Base-by-base conservation (phyloP, 306 rosid genomes). In the Glycine soja region DNA sequence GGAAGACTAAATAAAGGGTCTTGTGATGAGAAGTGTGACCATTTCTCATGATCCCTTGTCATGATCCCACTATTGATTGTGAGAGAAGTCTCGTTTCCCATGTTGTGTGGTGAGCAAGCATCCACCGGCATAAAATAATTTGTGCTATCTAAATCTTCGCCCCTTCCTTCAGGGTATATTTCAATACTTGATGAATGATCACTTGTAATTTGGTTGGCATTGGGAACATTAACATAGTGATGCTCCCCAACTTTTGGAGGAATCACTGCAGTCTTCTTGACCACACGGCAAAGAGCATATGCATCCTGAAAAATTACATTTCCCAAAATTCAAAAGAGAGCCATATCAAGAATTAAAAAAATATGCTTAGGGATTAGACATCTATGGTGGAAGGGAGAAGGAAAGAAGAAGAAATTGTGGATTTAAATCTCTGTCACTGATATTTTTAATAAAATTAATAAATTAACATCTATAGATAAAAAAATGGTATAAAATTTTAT, bases 251-350 rank as follows among this genome's bases (percentile, higher is more conserved):
- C 82, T 83, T 91, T 95, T 36, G 95, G 95, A 1, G 80, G 79
- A 38, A 86, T 81, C 36, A 81, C 77, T n/a, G 90, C 24, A 32
- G 73, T 92, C 83, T 95, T 95, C 90, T 95, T 95, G 73, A 92
- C 84, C 67, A 95, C 86, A 19, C 98, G 97, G 54, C 98, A 92
- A 34, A 95, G 90, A 0, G 98, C 95, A 85, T 95, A 95, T 0
- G 95, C 97, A 82, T 95, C 98, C 98, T 95, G 86, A 50, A 48
- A 38, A 38, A 42, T 15, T 61, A 47, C 11, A 15, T 18, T 62
- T 76, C 54, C 1, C 46, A 57, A 50, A 4, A 36, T 63, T 16
- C 50, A 8, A 11, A 19, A 24, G 30, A 24, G 30, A 24, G 30
- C 30, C 30, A 24, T 0, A 24, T 24, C 30, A 24, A 24, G 30